Evolutionary conservation across 2,329 filamentous ascomycete species (phyloP).

Genomic region (Elsinoe batatas): DNA sequence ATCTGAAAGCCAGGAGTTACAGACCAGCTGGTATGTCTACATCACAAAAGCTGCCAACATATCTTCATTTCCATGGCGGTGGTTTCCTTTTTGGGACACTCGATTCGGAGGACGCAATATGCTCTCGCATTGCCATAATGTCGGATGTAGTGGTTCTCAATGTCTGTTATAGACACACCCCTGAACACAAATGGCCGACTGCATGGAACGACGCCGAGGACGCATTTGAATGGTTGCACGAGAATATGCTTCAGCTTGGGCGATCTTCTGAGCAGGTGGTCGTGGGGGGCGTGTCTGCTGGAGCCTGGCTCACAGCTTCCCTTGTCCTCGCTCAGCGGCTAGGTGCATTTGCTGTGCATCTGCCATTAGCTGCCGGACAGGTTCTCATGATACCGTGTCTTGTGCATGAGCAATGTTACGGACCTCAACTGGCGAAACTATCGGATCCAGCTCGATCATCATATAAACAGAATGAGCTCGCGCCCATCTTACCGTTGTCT

Average conservation of each 20-base stretch:
- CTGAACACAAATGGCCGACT: conserved; percentile 43
- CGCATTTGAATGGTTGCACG: conserved; percentile 45
- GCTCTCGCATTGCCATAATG: conserved; percentile 38
- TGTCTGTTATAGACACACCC: conserved; percentile 48
- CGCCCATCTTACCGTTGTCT: conserved; percentile 40
- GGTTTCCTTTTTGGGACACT: conserved; percentile 49
- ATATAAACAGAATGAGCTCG: conserved; percentile 37
- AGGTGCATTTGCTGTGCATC: conserved; percentile 19
- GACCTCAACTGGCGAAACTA: conserved; percentile 28
- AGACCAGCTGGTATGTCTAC: conserved; percentile 26
- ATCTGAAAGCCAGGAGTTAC: conserved; percentile 41
- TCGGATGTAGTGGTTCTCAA: conserved; percentile 41
- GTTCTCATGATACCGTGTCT: conserved; percentile 43
- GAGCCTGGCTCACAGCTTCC: conserved; percentile 36
- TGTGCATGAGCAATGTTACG: conserved; percentile 30
- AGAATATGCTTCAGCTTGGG: conserved; percentile 31
- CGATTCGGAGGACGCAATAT: conserved; percentile 43
- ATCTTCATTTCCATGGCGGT: conserved; percentile 45
- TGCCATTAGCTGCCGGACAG: conserved; percentile 38
- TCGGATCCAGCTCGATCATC: conserved; percentile 35
- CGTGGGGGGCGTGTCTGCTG: conserved; percentile 42
- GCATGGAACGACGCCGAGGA: conserved; percentile 47
- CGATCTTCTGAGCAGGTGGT: conserved; percentile 34
- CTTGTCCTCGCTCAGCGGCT: conserved; percentile 33
- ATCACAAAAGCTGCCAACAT: conserved; percentile 33